Conservation (phyloP, 768 basidiomycete species). For the Boletus barrowsii region DNA sequence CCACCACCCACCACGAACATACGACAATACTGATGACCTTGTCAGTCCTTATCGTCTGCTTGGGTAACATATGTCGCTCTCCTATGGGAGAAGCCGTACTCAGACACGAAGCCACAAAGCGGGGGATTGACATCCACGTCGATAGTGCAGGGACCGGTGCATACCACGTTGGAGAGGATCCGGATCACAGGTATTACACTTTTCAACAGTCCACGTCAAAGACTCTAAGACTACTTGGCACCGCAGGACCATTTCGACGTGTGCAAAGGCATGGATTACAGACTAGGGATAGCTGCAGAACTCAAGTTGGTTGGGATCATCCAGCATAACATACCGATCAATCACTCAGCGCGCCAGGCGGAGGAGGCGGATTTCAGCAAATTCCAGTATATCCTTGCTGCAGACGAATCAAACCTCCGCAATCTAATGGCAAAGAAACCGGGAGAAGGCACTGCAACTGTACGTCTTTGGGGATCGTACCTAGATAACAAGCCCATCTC, state of each 20-base stretch:
- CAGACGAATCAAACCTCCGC: slow-evolving; percentile 74
- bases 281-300: neutral
- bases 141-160: slow-evolving; percentile 85
- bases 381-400: slow-evolving; percentile 85
- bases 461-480: slow-evolving; percentile 81
- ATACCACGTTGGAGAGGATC: slow-evolving; percentile 81
- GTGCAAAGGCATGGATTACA: slow-evolving; percentile 52
- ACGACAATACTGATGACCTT: slow-evolving; percentile 28
- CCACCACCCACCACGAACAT: neutral
- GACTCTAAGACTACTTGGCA: neutral
- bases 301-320: neutral
- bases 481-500: slow-evolving; percentile 65
- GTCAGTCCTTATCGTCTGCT: slow-evolving; percentile 71
- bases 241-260: slow-evolving; percentile 65
- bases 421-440: slow-evolving; percentile 54
- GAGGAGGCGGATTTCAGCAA: slow-evolving; percentile 59
- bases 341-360: slow-evolving; percentile 66
- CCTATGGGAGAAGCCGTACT: slow-evolving; percentile 93
- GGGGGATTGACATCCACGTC: slow-evolving; percentile 64
- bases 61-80: slow-evolving; percentile 86
- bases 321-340: slow-evolving; percentile 74
- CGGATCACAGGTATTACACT: slow-evolving; percentile 66
- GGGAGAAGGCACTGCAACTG: slow-evolving; percentile 54
- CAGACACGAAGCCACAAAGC: slow-evolving; percentile 59
- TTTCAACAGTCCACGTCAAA: neutral